Evolutionary conservation across 1,139 yeast species (phyloP).

Genomic region (Zygoascus sp.): DNA sequence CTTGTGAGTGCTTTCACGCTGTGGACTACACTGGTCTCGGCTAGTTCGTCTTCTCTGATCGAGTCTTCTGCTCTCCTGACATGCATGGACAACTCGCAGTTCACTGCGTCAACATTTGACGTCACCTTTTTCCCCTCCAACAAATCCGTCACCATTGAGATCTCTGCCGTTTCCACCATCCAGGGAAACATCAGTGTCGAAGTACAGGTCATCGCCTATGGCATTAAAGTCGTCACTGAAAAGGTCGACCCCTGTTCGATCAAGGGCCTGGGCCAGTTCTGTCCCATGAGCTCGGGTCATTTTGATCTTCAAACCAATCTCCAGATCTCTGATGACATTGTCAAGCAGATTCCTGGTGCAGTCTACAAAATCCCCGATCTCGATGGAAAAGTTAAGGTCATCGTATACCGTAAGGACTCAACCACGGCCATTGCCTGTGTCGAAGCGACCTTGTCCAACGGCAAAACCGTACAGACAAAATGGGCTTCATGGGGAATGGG

Average conservation of each 20-base stretch:
- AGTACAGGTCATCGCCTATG: conserved; percentile 72
- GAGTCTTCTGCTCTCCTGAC: conserved; percentile 75
- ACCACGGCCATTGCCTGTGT: conserved; percentile 75
- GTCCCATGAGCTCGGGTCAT: conserved; percentile 88
- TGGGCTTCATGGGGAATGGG: conserved; percentile 98
- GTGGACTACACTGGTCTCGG: conserved; percentile 8
- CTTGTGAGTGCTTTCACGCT: not conserved
- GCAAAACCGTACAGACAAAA: conserved; percentile 89
- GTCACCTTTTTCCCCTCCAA: conserved; percentile 68
- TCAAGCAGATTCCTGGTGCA: conserved; percentile 62
- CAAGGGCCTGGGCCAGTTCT: conserved; percentile 44
- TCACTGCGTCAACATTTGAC: conserved; percentile 82
- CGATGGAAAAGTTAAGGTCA: conserved; percentile 84
- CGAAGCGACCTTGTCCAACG: conserved; percentile 79
- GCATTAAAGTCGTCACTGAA: conserved; percentile 59
- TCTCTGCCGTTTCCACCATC: conserved; percentile 77
- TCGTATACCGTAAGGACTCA: conserved; percentile 47
- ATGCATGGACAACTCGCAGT: conserved; percentile 86
- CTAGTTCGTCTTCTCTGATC: conserved; percentile 33
- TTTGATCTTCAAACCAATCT: conserved; percentile 61
- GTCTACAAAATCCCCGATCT: conserved; percentile 91
- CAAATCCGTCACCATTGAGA: conserved; percentile 56
- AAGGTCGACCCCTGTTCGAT: conserved; percentile 61
- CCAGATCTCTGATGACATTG: conserved; percentile 38
- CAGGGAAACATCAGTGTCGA: conserved; percentile 68